Base-by-base conservation (phyloP, 371 early-diverging fungal species). In the Thermomucor indicae-seudaticae region DNA sequence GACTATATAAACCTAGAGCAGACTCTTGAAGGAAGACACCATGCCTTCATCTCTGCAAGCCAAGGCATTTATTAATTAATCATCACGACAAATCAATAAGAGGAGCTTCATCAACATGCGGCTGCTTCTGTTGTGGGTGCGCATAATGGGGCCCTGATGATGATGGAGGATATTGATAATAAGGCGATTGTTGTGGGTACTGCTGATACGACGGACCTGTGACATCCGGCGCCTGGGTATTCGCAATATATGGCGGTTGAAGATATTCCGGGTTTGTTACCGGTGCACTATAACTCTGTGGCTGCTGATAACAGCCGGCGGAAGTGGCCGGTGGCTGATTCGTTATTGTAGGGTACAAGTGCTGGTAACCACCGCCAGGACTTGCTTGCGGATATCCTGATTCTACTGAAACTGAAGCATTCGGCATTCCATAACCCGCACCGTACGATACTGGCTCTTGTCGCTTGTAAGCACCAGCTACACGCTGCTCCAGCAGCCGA, bases 401-500 rank as follows among this genome's bases (percentile, higher is more conserved):
- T 23, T 37, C 32, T n/a, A 41, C 14, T 1, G 43, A 35, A 3
- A 48, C 11, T 32, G 51, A 42, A 22, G 49, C 49, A 35, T 51
- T 16, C 2, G 41, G 38, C 16, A 28, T 24, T 12, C 38, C 47
- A 50, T 37, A 37, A 19, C 19, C 14, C 19, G 37, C 3, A 0
- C 44, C 44, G 11, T 44, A 44, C 24, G 44, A n/a, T 2, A 47
- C 20, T 19, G 32, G 35, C 29, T 8, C 19, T 30, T 7, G 51
- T 34, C 24, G 45, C 8, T n/a, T 38, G 22, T 58, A 23, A 22
- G 58, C 55, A 17, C 63, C 58, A 5, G 74, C 62, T 23, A 90
- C 65, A 24, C 86, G 80, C 55, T 89, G 81, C 46, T 89, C 86
- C 32, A 92, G 63, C 40, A 95, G 60, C 31, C 80, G 83, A 64